Evolutionary conservation across 1,284 basidiomycete species (phyloP).

Genomic region (Trametes polyzona): DNA sequence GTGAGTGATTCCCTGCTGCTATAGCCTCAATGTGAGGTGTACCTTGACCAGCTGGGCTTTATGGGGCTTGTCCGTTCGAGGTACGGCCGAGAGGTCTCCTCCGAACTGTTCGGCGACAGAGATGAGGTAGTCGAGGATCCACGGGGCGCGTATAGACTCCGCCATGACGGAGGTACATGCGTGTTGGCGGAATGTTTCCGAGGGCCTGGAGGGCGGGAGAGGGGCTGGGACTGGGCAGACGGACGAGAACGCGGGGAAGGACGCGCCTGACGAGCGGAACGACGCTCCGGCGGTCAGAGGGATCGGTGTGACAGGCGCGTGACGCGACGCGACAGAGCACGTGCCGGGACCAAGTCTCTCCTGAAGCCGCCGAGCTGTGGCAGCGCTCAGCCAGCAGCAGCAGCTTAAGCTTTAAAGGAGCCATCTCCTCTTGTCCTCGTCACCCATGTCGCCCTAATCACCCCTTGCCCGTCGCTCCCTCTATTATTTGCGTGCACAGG

Average conservation of each 20-base stretch:
- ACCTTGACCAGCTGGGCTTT: constrained; percentile 62
- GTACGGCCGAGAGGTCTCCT: constrained; percentile 42
- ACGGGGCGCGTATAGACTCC: constrained; percentile 46
- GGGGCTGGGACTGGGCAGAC: not conserved
- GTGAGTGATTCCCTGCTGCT: no score
- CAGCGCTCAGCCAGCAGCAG: not conserved
- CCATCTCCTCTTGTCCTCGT: not conserved
- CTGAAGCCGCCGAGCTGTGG: not conserved
- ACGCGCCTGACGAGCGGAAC: not conserved
- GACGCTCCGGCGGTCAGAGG: not conserved
- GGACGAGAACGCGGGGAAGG: not conserved
- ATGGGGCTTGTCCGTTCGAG: constrained; percentile 39
- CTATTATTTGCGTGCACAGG: not conserved
- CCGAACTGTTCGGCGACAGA: constrained; percentile 53
- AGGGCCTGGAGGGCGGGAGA: not conserved
- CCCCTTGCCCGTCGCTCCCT: not conserved
- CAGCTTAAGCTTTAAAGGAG: not conserved
- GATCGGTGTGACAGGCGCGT: constrained; percentile 18
- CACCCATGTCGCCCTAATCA: constrained; percentile 4
- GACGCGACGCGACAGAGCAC: constrained; percentile 19
- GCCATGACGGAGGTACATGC: constrained; percentile 37
- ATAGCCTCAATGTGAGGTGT: not conserved
- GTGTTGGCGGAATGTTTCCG: not conserved
- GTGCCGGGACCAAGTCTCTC: not conserved
- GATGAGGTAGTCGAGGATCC: constrained; percentile 57